Base-by-base conservation (phyloP, 306 rosid species). In the Castanea mollissima region DNA sequence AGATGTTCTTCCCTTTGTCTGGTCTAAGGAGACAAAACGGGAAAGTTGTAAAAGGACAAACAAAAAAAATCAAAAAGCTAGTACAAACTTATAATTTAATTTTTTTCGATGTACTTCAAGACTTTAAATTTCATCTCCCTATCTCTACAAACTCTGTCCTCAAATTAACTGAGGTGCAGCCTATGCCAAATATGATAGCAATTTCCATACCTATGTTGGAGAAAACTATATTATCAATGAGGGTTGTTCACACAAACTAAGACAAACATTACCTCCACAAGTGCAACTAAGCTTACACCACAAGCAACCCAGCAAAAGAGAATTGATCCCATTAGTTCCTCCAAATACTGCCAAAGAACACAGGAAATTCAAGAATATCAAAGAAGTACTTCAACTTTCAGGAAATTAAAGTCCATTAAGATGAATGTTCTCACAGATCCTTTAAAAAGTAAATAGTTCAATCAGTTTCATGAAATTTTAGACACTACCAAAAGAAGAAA, bases 231-330 rank as follows among this genome's bases (percentile, higher is more conserved):
- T 67, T 25, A 59, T 1, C 1, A 67, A 19, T 67, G 52, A 19
- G 52, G 72, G 15, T 32, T 67, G 52, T 64, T 25, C 76, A 35
- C 46, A 83, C 54, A 74, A 21, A 77, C 20, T 38, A 20, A 55
- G 31, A 79, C 41, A 32, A 71, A 79, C 21, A 74, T 80, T 92
- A 94, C 98, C 98, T 94, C 97, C 74, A 88, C 85, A 75, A 94
- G 94, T 52, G 98, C 93, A 79, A 83, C 85, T 83, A 94, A 81
- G 88, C 94, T 94, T 78, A 94, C 97, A 79, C 94, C 95, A 79
- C 97, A 94, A 82, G 93, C 88, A 86, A 94, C 93, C 97, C 97
- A 94, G 79, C 88, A 87, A 84, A 92, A 94, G 60, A 94, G 85
- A 86, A 94, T 80, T 57, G 97, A 73, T 79, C 97, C 98, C 74